Base-by-base conservation (phyloP, 768 basidiomycete species). In the Megacollybia marginata region DNA sequence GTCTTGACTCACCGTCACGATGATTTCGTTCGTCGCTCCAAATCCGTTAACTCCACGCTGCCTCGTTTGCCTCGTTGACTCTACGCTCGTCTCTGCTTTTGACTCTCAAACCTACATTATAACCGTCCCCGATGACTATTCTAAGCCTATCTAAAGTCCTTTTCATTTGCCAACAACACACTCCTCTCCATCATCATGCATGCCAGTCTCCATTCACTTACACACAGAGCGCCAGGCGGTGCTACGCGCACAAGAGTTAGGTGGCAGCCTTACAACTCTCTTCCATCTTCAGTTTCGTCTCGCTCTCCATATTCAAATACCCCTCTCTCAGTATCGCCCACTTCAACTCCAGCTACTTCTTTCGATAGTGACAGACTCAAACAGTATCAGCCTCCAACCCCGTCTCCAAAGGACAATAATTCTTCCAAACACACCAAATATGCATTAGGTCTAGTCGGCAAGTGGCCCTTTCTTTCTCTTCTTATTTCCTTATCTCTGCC, bases 231-330 rank as follows among this genome's bases (percentile, higher is more conserved):
- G 35, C 79, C 82, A 42, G 78, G 82, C 53, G 68, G 69, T 18
- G 76, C 80, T 1, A 71, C 85, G 51, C 80, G 86, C 57, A 69
- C 82, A 46, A 71, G 84, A 63, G 71, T 82, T 57, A 83, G 88
- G 58, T 90, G 88, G 87, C 88, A 89, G 69, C 88, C 88, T 56
- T 91, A 89, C 65, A 67, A 71, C 55, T 62, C 79, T 47, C 64
- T 73, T 48, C 61, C 67, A 48, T 66, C 66, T 42, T 59, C 75
- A 42, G 52, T 64, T 46, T 62, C 69, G 50, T 63, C 73, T 52
- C 65, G 65, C 52, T 75, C 78, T 42, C 70, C 73, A 44, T 78
- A 73, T 71, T 71, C 80, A 52, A 67, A 77, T 66, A 85, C 84
- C 50, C 83, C 83, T 5, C 65, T 75, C 46, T 76, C 78, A 58